Conservation (phyloP, 148 eudicot genomes). For the Fagopyrum esculentum region DNA sequence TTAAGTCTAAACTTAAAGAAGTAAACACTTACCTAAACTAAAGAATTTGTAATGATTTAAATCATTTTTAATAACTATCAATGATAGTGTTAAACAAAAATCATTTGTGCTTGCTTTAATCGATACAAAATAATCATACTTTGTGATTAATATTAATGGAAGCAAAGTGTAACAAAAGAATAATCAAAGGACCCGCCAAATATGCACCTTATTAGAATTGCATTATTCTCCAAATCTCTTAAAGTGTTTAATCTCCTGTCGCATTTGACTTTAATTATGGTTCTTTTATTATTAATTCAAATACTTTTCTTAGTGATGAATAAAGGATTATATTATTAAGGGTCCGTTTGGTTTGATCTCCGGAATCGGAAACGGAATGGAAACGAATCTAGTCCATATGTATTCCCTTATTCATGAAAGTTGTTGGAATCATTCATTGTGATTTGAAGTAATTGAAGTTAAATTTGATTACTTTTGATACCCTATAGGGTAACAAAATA, state of each 20-base stretch:
- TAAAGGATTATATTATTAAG: too few species aligned
- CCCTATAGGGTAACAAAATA: too few species aligned
- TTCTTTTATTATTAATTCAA: background rate
- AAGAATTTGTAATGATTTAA: background rate
- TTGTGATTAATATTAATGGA: background rate
- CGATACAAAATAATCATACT: background rate
- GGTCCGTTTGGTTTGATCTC: too few species aligned
- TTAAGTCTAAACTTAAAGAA: background rate
- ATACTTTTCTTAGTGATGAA: background rate
- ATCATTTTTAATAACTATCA: background rate
- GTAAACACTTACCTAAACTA: background rate
- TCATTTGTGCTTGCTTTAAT: slow-evolving; percentile 5
- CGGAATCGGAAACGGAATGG: too few species aligned
- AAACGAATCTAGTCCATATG: too few species aligned
- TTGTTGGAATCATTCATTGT: too few species aligned
- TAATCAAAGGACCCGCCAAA: background rate
- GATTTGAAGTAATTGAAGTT: too few species aligned
- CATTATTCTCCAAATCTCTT: background rate
- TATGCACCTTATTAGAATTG: background rate
- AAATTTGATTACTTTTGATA: too few species aligned
- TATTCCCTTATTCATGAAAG: too few species aligned
- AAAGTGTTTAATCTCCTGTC: background rate
- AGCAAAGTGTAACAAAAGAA: slow-evolving; percentile 3
- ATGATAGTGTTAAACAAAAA: background rate
- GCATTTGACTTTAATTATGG: background rate